Evolutionary conservation across 805 yeast genomes (phyloP), one percentile per base, ranked within the genome.

Genomic region (Yamadazyma sp.): DNA sequence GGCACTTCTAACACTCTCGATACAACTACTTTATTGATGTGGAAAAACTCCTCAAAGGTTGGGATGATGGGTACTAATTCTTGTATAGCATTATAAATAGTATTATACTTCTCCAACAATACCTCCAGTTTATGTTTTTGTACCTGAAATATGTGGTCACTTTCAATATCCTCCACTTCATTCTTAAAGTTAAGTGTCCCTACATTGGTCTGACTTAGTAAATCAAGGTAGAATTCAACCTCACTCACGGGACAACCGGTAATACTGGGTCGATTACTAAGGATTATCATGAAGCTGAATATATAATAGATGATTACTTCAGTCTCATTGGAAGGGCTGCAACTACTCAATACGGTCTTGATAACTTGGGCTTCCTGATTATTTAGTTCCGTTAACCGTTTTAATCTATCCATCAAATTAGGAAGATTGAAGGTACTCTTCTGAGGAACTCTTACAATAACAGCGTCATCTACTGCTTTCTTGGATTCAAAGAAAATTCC

Each of bases 1-100:
- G 91, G 90, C 2, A 83, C 80, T 51, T 82, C 89, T 32, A 82
- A 60, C 1, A 75, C 72, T 38, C 91, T 62, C 0, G 87, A 80
- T 23, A 70, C 59, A 0, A 82, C 67, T 0, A 83, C 79, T 16
- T 73, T 57, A 11, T 44, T 47, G n/a, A 67, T 48, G 36, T 63
- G 65, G 38, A 27, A 32, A 44, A 32, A 31, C 25, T 44, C 44
- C 10, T 38, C 40, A 36, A 48, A 48, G 24, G 45, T 21, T 5
- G 47, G 47, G 8, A 42, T 25, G 12, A 18, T 21, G 8, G 22
- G 14, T 3, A 28, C 30, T n/a, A 19, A 13, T 5, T 28, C 17
- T n/a, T 42, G 21, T 10, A 51, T 28, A 12, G 39, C 16, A n/a
- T 31, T 40, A 1, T 29, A 25, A 9, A 46, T 38, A 9, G 32